Evolutionary conservation across 2,329 filamentous ascomycete genomes (phyloP), one percentile per base, ranked within the genome.

Genomic region (Penicillium sp.): DNA sequence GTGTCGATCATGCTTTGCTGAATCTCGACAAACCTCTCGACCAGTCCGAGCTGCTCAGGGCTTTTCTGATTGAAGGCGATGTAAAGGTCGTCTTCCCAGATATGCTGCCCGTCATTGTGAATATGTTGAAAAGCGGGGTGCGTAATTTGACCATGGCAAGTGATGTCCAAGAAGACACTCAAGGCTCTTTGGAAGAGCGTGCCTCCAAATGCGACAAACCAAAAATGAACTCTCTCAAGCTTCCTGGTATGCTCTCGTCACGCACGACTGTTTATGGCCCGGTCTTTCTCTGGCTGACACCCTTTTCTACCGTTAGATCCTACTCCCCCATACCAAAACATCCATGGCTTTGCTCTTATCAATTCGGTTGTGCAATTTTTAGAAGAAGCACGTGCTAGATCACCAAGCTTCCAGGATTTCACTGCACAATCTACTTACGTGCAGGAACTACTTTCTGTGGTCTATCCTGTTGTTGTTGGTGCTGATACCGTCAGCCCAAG

Each of bases 391-490:
- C 88, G 96, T 57, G 72, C 76, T n/a, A 82, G 83, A 34, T 96
- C 88, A 3, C 67, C 75, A 2, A 78, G 79, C 24, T 97, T 97
- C 65, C 80, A 86, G 49, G 89, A 96, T 39, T 96, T 94, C 66
- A 81, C 88, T 0, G 71, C 85, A 10, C 79, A 78, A 0, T 94
- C 90, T 0, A 85, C 87, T 39, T 97, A 95, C 68, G 74, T 91
- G 1, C 83, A 91, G 53, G 76, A 88, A 41, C 72, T 98, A 4
- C 75, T 96, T 0, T 80, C 82, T 32, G 84, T 88, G 12, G 73
- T 97, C 2, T 98, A 93, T 64, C 90, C 93, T 2, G 81, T 93
- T 17, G 79, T 96, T 43, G 89, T 95, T 24, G 91, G 88, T 58
- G 84, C 87, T 12, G 88, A 96, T 68, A 78, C 83, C 21, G 84